Conservation (phyloP, 1,284 basidiomycete species). For the Irpex sp. region DNA sequence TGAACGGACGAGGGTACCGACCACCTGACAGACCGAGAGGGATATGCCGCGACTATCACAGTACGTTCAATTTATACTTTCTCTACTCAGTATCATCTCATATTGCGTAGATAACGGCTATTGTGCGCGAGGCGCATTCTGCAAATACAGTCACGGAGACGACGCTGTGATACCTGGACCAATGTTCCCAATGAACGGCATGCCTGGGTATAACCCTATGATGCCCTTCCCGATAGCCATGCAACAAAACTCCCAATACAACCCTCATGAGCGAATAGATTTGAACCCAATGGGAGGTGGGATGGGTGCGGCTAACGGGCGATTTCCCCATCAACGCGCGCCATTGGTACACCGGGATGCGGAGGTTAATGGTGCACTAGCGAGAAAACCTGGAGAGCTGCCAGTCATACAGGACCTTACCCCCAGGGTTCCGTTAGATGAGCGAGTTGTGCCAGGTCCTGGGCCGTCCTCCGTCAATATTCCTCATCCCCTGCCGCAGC, state of each 20-base stretch:
- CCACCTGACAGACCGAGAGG: conserved; percentile 66
- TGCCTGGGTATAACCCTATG: conserved; percentile 56
- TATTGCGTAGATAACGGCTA: conserved; percentile 75
- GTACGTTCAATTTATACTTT: conserved; percentile 47
- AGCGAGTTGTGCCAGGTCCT: conserved; percentile 16
- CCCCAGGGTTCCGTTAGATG: conserved; percentile 40
- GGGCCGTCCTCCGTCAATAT: background rate
- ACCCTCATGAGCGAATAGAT: conserved; percentile 77
- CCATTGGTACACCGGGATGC: conserved; percentile 48
- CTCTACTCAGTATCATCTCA: background rate
- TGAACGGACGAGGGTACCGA: conserved; percentile 56
- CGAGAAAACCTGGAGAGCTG: conserved; percentile 56
- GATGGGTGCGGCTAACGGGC: conserved; percentile 28
- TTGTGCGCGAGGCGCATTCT: conserved; percentile 86
- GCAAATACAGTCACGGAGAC: conserved; percentile 90
- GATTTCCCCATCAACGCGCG: conserved; percentile 47
- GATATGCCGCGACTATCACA: conserved; percentile 86
- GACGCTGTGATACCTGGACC: conserved; percentile 72
- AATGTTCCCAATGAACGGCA: conserved; percentile 53
- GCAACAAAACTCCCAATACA: conserved; percentile 52
- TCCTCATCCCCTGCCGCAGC: background rate
- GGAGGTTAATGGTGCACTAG: conserved; percentile 43
- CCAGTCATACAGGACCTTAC: conserved; percentile 80
- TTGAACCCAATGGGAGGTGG: conserved; percentile 44
- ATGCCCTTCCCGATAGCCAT: conserved; percentile 37